phyloP scores from a whole-genome alignment of 23 red algal species.

The Gracilaria vermiculophylla region DNA sequence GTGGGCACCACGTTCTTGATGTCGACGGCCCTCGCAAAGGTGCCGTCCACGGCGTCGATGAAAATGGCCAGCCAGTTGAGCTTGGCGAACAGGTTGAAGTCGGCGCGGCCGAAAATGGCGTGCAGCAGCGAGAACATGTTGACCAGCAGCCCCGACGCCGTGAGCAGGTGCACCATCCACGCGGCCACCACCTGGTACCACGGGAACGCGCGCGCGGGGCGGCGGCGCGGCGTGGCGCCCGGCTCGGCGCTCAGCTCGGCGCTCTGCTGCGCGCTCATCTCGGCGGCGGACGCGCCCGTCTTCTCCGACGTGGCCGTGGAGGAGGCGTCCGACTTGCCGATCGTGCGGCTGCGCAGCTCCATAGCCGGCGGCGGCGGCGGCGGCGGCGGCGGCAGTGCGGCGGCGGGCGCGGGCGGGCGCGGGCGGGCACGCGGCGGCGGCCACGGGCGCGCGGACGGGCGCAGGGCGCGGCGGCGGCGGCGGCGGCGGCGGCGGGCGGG shows the following conservation, averaged over 20 bases:
- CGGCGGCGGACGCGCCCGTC: not conserved
- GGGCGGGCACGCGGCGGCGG: no score
- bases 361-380: not conserved
- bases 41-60: constrained; percentile 77
- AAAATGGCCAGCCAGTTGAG: constrained; percentile 73
- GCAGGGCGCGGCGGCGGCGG: no score
- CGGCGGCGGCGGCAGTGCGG: no score
- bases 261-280: not conserved
- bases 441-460: no score
- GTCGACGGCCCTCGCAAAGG: constrained; percentile 67
- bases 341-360: constrained; percentile 11
- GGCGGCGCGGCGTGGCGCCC: no score
- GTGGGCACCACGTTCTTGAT: constrained; percentile 66
- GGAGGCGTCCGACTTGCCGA: not conserved
- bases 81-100: constrained; percentile 55
- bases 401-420: no score
- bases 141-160: constrained; percentile 54
- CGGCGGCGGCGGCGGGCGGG: no score
- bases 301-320: not conserved
- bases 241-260: not conserved
- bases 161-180: constrained; percentile 68
- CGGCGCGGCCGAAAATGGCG: constrained; percentile 8
- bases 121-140: constrained; percentile 39
- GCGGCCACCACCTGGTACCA: constrained; percentile 31
- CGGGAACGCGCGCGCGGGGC: not conserved